These are phyloP conservation scores for Mallotus repandus DNA, from an alignment of 441 rosid genomes.

Conservation along the genomic window DNA sequence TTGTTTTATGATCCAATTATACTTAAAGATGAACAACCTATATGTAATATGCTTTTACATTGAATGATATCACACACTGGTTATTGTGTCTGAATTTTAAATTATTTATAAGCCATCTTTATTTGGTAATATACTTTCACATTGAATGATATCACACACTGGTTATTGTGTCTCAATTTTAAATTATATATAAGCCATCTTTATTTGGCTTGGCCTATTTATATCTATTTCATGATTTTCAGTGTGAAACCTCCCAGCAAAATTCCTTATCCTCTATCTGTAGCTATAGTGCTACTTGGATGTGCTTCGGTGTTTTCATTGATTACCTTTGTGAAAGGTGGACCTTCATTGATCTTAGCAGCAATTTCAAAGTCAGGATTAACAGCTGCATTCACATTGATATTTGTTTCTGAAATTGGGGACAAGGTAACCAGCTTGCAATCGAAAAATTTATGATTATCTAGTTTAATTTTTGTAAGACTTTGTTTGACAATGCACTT, in stretches of 20 bases:
- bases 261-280: constrained; percentile 71
- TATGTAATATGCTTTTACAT: background rate
- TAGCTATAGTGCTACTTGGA: constrained; percentile 67
- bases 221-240: constrained; percentile 39
- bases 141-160: background rate
- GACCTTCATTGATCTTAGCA: constrained; percentile 72
- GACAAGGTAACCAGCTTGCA: constrained; percentile 61
- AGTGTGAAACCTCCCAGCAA: constrained; percentile 59
- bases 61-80: background rate
- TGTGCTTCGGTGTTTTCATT: constrained; percentile 70
- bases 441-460: background rate
- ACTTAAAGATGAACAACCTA: background rate
- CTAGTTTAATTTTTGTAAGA: background rate
- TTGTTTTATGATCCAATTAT: background rate
- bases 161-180: background rate
- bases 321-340: constrained; percentile 67
- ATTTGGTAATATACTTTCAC: no score
- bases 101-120: background rate
- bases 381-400: constrained; percentile 93
- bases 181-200: background rate
- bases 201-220: constrained; percentile 6
- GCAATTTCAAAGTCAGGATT: constrained; percentile 92
- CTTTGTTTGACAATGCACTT: constrained; percentile 7
- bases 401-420: constrained; percentile 92
- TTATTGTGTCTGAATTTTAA: constrained; percentile 1